Conservation (phyloP, 2,329 filamentous ascomycete species). For the Pestalotiopsis sp. region DNA sequence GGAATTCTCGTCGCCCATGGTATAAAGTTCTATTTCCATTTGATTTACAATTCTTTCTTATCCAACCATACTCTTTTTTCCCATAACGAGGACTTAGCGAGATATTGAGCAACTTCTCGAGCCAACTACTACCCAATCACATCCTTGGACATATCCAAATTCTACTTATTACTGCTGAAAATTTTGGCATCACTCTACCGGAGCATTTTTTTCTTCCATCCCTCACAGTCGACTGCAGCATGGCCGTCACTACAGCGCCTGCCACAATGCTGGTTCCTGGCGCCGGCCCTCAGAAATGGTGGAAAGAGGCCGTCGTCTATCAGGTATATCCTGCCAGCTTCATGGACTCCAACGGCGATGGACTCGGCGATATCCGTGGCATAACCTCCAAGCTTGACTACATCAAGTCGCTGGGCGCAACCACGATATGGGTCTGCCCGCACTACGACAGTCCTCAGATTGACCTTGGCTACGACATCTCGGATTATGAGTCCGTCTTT, state of each 20-base stretch:
- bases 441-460: conserved; percentile 47
- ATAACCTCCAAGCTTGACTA: conserved; percentile 58
- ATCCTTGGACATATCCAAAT: too few relatives aligned
- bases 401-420: conserved; percentile 50
- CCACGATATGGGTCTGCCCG: conserved; percentile 50
- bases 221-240: background rate
- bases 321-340: conserved; percentile 13
- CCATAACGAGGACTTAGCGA: background rate
- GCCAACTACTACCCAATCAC: too few relatives aligned
- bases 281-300: conserved; percentile 2
- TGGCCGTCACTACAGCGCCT: background rate
- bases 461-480: conserved; percentile 70
- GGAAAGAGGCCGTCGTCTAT: conserved; percentile 14
- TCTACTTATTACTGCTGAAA: too few relatives aligned
- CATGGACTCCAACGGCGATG: conserved; percentile 6
- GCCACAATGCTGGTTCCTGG: background rate
- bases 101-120: too few relatives aligned
- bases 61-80: background rate
- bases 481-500: conserved; percentile 49
- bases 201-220: background rate
- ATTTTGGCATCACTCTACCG: too few relatives aligned
- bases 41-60: background rate
- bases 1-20: background rate
- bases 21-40: background rate
- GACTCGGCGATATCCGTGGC: conserved; percentile 40